Evolutionary conservation across 495 filamentous ascomycete species (phyloP), one percentile per base, ranked within the genome.

Genomic region (Hypoxylon subgilvum): DNA sequence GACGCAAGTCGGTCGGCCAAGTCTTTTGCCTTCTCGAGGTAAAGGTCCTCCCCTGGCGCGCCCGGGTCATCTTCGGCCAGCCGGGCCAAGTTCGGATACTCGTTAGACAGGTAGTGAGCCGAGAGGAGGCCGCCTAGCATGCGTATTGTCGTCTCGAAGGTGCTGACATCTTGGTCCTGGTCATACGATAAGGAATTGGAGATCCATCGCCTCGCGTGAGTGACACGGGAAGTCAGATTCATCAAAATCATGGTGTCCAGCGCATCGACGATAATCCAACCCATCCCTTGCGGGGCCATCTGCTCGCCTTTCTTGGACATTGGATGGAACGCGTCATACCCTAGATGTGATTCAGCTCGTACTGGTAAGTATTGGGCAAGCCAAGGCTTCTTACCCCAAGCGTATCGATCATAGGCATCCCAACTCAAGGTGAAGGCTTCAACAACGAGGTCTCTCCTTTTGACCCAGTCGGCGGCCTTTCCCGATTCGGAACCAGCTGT

Each of bases 251-350:
- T 76, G 12, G 94, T 97, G 70, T 99, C 94, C 38, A 99, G 76
- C 38, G 92, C 85, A 74, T 99, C 95, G 23, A 99, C 88, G 43
- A 99, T 97, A 55, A 97, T 97, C 95, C 95, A 99, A 5, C 94
- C 94, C 72, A 99, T 75, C 19, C 90, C 89, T 49, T 86, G 82
- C 2, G 86, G 81, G 8, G 88, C 83, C 91, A 97, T 97, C 49
- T 96, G 84, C 28, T 74, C 74, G 42, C 89, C 88, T n/a, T 72
- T 84, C 70, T 92, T 94, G 1, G 88, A 84, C 30, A 92, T 65
- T 12, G 94, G 95, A 57, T 88, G 83, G 66, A 88, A 99, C 67
- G 90, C 84, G 65, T 99, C 94, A 55, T 83, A 85, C 13, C 93
- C 91, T 96, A 61, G 23, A 31, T 16, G 38, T 8, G 8, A 34